Base-by-base conservation (phyloP, 495 filamentous ascomycete species). In the Aspergillus heteromorphus region DNA sequence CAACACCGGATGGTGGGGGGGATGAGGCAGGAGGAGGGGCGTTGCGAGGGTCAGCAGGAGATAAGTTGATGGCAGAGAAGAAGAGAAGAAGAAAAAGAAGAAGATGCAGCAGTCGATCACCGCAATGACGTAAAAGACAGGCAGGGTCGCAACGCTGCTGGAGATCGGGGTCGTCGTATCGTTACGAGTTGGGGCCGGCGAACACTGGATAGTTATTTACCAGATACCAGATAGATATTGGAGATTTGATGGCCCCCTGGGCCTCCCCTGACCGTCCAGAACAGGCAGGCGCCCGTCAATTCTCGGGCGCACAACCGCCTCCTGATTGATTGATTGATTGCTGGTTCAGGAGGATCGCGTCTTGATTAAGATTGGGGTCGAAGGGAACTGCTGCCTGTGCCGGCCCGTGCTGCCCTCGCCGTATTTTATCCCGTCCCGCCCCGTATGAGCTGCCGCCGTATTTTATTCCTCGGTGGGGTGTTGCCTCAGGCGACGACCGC, bases 61-160 rank as follows among this genome's bases (percentile, higher is more conserved):
- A n/a, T n/a, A n/a, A n/a, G n/a, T n/a, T n/a, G n/a, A 38, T 38
- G 34, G 34, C 11, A 14, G 34, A n/a, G n/a, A n/a, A n/a, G n/a
- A n/a, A n/a, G n/a, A n/a, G n/a, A n/a, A n/a, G n/a, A n/a, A n/a
- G n/a, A n/a, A n/a, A n/a, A n/a, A n/a, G n/a, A n/a, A n/a, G n/a
- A n/a, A n/a, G n/a, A n/a, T n/a, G 49, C 43, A 48, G 42, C 29
- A 51, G 31, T 34, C 6, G 29, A 51, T 49, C 40, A 43, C 29
- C 48, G 49, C 19, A 56, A 59, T 59, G 57, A 59, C 57, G 57
- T 59, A 59, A 41, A 59, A 31, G 51, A 47, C 9, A n/a, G 16
- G 11, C 43, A 38, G 34, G 41, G 40, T 47, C 27, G 55, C 45
- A 49, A 53, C 45, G 45, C 17, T 13, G 30, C 25, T 29, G 51